Base-by-base conservation (phyloP, 805 yeast genomes). In the Saccharomycopsis oosterbeekiorum region DNA sequence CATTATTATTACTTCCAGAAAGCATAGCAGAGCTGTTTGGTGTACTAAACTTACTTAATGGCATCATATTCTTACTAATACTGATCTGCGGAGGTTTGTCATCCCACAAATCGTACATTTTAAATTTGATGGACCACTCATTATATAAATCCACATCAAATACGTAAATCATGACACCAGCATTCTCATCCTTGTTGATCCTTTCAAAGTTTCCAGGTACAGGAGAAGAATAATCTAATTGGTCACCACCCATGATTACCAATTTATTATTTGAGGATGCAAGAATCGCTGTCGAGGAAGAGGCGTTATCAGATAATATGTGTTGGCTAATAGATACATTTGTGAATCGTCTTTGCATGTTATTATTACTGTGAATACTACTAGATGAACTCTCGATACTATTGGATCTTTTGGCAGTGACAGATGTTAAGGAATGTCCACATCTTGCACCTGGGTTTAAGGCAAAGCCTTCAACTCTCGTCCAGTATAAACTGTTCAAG, bases 201-300 rank as follows among this genome's bases (percentile, higher is more conserved):
- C 84, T 81, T 60, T 82, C 83, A 61, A 80, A 75, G 68, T 83
- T 76, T 6, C 73, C 75, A 62, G 77, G 79, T 29, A 77, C 77
- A 34, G 75, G 70, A 55, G 74, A 72, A 8, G 85, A 84, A 68
- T 81, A 84, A 69, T 88, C 93, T 65, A 83, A 80, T 66, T 84
- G 81, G 72, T 90, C 96, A 62, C 99, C 98, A 54, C 99, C 99
- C 88, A 96, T 85, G 15, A 93, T 82, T 12, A 92, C 70, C 41
- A 93, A 69, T 72, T 85, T 88, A 68, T 89, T 83, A 64, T 82
- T 82, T 29, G 59, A 55, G 19, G 17, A 8, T 29, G 51, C 42
- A 24, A 60, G 17, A 41, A 59, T 47, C 12, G 58, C 42, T 29
- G 37, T 56, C 2, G 62, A 59, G 24, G 63, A 55, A 12, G 58